phyloP scores from a whole-genome alignment of 495 filamentous ascomycete species.

The Ramalina peruviana region DNA sequence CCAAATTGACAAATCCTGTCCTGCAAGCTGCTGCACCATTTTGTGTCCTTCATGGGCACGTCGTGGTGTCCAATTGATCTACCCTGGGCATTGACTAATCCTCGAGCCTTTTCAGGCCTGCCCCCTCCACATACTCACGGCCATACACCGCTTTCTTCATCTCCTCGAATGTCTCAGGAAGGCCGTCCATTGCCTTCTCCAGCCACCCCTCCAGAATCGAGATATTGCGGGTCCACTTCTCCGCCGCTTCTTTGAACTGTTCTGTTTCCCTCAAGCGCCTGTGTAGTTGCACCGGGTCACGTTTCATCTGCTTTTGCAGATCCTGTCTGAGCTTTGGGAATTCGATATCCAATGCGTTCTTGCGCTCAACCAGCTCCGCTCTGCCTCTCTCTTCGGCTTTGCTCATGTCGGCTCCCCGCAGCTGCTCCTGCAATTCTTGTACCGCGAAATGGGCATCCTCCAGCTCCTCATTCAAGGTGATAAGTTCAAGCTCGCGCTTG shows the following conservation, averaged over 20 bases:
- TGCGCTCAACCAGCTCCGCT: conserved; percentile 22
- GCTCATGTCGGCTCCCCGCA: conserved; percentile 28
- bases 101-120: conserved; percentile 42
- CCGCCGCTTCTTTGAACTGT: conserved; percentile 31
- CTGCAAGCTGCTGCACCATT: too few relatives aligned
- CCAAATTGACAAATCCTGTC: too few relatives aligned
- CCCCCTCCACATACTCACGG: conserved; percentile 48
- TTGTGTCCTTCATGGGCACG: too few relatives aligned
- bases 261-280: conserved; percentile 35
- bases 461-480: conserved; percentile 38
- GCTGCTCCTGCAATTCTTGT: conserved; percentile 26
- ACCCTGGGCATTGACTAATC: too few relatives aligned
- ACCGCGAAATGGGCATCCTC: conserved; percentile 29
- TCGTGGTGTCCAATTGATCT: too few relatives aligned
- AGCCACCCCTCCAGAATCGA: conserved; percentile 49
- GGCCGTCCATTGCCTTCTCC: conserved; percentile 32
- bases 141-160: conserved; percentile 46
- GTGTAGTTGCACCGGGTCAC: conserved; percentile 37
- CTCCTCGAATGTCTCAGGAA: conserved; percentile 35
- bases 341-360: conserved; percentile 22
- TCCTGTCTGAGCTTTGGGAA: conserved; percentile 26
- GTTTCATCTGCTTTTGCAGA: conserved; percentile 33
- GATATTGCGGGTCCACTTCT: conserved; percentile 50
- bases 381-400: conserved; percentile 27
- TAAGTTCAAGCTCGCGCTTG: conserved; percentile 31